Conservation (phyloP, 73 alveolate genomes). For the Paramecium biaurelia region DNA sequence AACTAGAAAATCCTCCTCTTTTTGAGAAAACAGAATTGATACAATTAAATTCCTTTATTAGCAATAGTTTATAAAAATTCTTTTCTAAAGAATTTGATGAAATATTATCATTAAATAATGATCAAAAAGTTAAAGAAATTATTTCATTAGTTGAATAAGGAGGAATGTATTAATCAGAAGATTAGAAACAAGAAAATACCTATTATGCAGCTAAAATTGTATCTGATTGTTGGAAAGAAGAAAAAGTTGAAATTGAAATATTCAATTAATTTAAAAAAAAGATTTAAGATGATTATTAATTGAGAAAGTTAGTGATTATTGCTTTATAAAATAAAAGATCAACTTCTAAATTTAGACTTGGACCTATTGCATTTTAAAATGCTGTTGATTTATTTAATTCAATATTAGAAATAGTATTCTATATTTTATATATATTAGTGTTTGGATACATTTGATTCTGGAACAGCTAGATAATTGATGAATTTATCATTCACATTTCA, state of each 20-base stretch:
- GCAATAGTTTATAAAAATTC: constrained; percentile 23
- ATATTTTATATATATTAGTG: not conserved
- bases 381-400: not conserved
- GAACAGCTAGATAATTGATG: constrained; percentile 13
- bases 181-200: not conserved
- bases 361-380: not conserved
- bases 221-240: not conserved
- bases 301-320: not conserved
- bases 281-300: not conserved
- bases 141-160: not conserved
- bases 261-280: not conserved
- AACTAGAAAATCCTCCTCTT: not conserved
- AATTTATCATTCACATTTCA: constrained; percentile 38
- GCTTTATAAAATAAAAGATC: not conserved
- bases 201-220: not conserved
- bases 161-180: not conserved
- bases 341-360: not conserved
- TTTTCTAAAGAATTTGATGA: constrained; percentile 40
- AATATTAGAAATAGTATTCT: not conserved
- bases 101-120: not conserved
- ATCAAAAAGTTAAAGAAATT: not conserved
- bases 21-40: not conserved
- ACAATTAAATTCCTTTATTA: not conserved
- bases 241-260: not conserved
- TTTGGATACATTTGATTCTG: not conserved